phyloP scores from a whole-genome alignment of 2,329 filamentous ascomycete species.

The Colletotrichum echinochloae region DNA sequence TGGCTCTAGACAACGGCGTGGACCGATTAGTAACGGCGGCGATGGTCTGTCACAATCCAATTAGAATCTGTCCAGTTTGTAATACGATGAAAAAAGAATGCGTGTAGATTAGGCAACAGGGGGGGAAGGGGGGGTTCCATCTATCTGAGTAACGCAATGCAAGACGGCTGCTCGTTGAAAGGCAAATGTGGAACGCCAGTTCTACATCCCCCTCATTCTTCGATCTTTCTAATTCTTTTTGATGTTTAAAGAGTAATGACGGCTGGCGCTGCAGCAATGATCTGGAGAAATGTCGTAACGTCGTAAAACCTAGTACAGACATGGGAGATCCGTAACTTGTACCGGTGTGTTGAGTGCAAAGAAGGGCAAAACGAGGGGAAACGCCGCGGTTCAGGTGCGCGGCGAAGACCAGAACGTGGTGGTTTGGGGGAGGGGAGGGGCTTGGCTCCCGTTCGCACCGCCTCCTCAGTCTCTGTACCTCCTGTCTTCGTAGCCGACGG shows the following conservation, averaged over 20 bases:
- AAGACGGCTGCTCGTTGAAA: conserved; percentile 17
- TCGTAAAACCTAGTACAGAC: conserved; percentile 7
- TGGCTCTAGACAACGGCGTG: neutral
- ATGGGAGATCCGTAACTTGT: neutral
- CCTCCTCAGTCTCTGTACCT: conserved; percentile 46
- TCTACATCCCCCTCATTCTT: conserved; percentile 11
- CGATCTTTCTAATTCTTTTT: neutral
- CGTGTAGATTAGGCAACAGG: conserved; percentile 39
- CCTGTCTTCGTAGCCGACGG: conserved; percentile 53
- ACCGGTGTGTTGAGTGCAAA: neutral
- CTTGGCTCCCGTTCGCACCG: neutral
- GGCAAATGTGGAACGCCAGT: conserved; percentile 18
- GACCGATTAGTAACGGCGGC: conserved; percentile 47
- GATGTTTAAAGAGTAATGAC: neutral
- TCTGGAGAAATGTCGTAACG: conserved; percentile 1
- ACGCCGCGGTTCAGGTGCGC: neutral
- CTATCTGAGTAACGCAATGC: conserved; percentile 38
- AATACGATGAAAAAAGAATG: conserved; percentile 43
- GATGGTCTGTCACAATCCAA: conserved; percentile 57
- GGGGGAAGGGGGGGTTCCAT: conserved; percentile 25
- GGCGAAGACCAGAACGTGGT: neutral
- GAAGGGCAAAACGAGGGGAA: no score
- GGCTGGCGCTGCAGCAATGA: conserved; percentile 2
- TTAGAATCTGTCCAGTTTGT: conserved; percentile 55
- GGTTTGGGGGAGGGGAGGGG: no score